Base-by-base conservation (phyloP, 768 basidiomycete species). In the Pleurotus sapidus region DNA sequence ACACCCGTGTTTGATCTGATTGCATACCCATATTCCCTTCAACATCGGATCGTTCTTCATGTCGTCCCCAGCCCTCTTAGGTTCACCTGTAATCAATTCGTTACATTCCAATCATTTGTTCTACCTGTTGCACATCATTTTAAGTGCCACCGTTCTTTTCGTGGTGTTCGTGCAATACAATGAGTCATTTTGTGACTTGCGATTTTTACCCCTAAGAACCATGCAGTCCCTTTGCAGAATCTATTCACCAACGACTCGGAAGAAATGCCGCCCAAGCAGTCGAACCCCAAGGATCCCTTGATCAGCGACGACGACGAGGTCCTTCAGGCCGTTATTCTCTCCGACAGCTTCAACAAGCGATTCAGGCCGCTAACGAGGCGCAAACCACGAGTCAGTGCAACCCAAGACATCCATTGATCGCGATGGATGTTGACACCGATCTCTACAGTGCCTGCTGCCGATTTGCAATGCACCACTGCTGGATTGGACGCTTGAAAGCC, bases 401-500 rank as follows among this genome's bases (percentile, higher is more conserved):
- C 45, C 65, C 49, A 25, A 55, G 54, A 49, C 54, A 20, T 57
- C 34, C 50, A 50, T 56, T 17, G 46, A 50, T 23, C 56, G 27
- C 11, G 20, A 23, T 27, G 14, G 57, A 45, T 59, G 58, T 48
- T 59, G 46, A 60, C 64, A 42, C 64, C 58, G 57, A 63, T 63
- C 59, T 57, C 46, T 49, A 62, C 59, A 95, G 93, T 95, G 93
- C 71, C 80, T 98, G 9, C 78, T 98, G 20, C 97, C 96, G 1
- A 83, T 98, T 63, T 95, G 95, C 74, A 98, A 98, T 71, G 89
- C 91, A 0, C 89, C 95, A 3, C 74, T 99, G 27, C 79, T 99
- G 34, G 92, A 93, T 64, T 98, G 96, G 95, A 98, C 97, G 3
- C 88, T 98, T 59, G 97, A 99, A 68, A 90, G 90, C 68, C 83